Conservation (phyloP, 106 monocot genomes). For the Dendrobium huoshanense region DNA sequence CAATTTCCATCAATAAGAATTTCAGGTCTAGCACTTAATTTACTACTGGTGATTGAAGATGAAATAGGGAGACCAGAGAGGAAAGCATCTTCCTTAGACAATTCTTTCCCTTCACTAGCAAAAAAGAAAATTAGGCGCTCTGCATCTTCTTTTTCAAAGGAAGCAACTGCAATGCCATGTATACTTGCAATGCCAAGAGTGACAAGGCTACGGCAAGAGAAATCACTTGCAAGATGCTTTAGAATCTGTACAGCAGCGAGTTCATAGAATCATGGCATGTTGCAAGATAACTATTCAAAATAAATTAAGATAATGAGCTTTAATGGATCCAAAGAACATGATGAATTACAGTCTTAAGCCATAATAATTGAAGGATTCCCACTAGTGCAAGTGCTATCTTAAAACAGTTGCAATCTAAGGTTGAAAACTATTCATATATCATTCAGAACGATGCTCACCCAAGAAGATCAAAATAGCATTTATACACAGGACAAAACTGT, state of each 20-base stretch:
- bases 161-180: conserved; percentile 60
- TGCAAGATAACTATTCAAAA: not conserved
- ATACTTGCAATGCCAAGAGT: conserved; percentile 57
- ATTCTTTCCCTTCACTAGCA: conserved; percentile 22
- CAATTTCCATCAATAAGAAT: conserved; percentile 18
- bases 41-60: conserved; percentile 8
- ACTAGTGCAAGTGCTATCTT: not conserved
- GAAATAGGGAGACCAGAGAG: conserved; percentile 20
- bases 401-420: not conserved
- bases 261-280: not conserved
- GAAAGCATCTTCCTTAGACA: conserved; percentile 1
- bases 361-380: not conserved
- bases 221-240: conserved; percentile 51
- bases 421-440: not conserved
- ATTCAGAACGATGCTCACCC: not conserved
- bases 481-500: not conserved
- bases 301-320: not conserved
- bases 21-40: not conserved
- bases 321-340: not conserved
- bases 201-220: conserved; percentile 52
- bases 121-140: conserved; percentile 57
- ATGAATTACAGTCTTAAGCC: not conserved
- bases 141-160: conserved; percentile 75
- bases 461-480: not conserved
- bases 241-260: conserved; percentile 29